These are phyloP conservation scores for Phytophthora tentaculata DNA, from an alignment of 352 stramenopile genomes.

Conservation along the genomic window DNA sequence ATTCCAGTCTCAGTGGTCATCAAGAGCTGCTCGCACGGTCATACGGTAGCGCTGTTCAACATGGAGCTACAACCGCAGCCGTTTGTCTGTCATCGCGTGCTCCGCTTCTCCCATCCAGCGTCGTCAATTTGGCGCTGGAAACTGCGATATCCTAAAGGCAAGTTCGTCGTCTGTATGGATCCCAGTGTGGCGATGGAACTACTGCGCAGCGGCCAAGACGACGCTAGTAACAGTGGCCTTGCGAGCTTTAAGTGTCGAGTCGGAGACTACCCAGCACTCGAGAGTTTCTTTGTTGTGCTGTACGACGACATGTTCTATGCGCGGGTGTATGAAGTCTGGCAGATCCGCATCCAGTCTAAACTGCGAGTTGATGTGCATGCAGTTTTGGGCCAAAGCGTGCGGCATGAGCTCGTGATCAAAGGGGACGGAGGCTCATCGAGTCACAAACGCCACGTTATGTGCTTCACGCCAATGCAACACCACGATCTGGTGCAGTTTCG, in stretches of 20 bases:
- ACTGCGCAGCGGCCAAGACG: slow-evolving; percentile 26
- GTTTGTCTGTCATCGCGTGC: slow-evolving; percentile 87
- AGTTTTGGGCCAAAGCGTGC: slow-evolving; percentile 81
- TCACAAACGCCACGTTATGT: slow-evolving; percentile 45
- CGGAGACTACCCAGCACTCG: slow-evolving; percentile 81
- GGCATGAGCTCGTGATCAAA: slow-evolving; percentile 91
- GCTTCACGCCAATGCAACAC: slow-evolving; percentile 59
- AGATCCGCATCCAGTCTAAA: slow-evolving; percentile 77
- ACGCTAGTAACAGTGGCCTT: slow-evolving; percentile 18
- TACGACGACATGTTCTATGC: slow-evolving; percentile 91
- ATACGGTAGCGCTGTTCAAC: slow-evolving; percentile 91
- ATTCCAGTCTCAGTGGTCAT: slow-evolving; percentile 76
- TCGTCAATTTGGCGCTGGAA: slow-evolving; percentile 69
- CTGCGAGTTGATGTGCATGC: slow-evolving; percentile 89
- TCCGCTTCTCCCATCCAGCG: slow-evolving; percentile 68
- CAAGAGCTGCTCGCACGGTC: slow-evolving; percentile 88
- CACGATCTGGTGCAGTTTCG: slow-evolving; percentile 70
- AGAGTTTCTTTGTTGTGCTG: slow-evolving; percentile 91
- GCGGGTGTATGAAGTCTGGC: slow-evolving; percentile 83
- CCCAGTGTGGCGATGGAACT: slow-evolving; percentile 66
- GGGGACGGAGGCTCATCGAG: slow-evolving; percentile 60
- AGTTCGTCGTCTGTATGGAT: slow-evolving; percentile 78
- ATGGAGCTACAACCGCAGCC: slow-evolving; percentile 76
- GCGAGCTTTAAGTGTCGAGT: slow-evolving; percentile 88
- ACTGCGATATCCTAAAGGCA: slow-evolving; percentile 49